phyloP scores from a whole-genome alignment of 805 yeast species.

The Lipomyces kockii region DNA sequence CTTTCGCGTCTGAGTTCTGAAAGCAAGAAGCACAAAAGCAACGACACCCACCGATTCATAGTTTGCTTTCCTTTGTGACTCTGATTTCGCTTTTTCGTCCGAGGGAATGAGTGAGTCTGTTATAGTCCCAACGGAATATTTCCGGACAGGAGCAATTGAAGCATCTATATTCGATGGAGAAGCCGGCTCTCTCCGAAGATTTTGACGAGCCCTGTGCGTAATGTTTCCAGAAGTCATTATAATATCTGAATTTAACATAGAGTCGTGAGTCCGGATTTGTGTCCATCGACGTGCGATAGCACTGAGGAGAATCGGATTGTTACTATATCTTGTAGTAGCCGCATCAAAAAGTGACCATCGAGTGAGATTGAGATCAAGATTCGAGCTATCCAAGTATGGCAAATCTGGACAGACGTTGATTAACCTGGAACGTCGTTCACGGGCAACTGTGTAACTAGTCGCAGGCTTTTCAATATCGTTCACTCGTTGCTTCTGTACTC shows the following conservation, averaged over 20 bases:
- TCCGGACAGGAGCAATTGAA: neutral
- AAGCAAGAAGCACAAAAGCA: neutral
- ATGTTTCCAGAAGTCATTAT: neutral
- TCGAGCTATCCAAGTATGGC: neutral
- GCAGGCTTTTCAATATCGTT: neutral
- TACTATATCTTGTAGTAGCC: neutral
- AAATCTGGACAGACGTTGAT: neutral
- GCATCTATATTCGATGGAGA: neutral
- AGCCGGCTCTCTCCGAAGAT: neutral
- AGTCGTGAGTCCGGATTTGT: neutral
- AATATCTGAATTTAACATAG: neutral
- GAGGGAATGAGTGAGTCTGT: neutral
- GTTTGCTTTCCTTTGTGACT: neutral
- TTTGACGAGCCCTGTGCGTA: neutral
- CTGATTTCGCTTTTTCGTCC: neutral
- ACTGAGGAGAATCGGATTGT: neutral
- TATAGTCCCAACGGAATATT: neutral
- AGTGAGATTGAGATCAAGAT: neutral
- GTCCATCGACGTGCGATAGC: neutral
- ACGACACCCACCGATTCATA: neutral
- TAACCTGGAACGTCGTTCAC: neutral
- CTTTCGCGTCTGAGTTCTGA: conserved; percentile 15
- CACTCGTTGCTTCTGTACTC: neutral
- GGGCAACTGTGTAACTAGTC: neutral
- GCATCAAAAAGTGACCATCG: neutral